Evolutionary conservation across 768 basidiomycete species (phyloP), one percentile per base, ranked within the genome.

Genomic region (Boletus barrowsii): DNA sequence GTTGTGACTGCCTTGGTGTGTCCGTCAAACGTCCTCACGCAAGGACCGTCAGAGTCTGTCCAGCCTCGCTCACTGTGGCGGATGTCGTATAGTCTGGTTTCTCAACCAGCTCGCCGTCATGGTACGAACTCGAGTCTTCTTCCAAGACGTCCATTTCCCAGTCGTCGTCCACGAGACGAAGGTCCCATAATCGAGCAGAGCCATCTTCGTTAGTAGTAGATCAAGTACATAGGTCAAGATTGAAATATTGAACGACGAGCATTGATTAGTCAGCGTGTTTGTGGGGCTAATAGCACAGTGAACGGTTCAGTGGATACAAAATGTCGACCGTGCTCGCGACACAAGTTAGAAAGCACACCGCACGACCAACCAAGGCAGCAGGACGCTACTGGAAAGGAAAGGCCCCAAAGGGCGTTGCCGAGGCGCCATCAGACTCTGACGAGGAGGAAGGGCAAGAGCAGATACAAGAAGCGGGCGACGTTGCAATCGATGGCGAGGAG

Each of bases 1-100:
- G 93, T 81, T 2, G 96, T 94, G 39, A 98, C 93, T 15, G 89
- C 84, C 72, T 94, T 95, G 47, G 84, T 89, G 67, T 99, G 97
- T 2, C 96, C 97, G 65, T 95, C 91, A 37, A 98, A 72, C 4
- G 85, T 71, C 49, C 91, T 77, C 6, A 86, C 73, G 67, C 93
- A 96, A 18, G 69, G 67, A 17, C 65, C 67, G 8, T 63, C 62
- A 7, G 84, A 75, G 39, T 82, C 82, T 22, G 82, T 74, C 68
- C 68, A 44, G 72, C 74, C 42, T 76, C 75, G 32, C 71, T 72
- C 17, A 64, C 61, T 47, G 70, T 68, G 22, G 72, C 63, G 40
- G 74, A 76, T 48, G 76, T 68, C 22, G 82, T 73, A 15, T 73
- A 70, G 48, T 71, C 78, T 36, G 73, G 56, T 47, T 65, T 71